Percentiles rank a stretch among this genome's conserved stretches.
Evolutionary conservation across 2,329 filamentous ascomycete genomes (phyloP).

Genomic region (Akanthomyces uredinophilus): DNA sequence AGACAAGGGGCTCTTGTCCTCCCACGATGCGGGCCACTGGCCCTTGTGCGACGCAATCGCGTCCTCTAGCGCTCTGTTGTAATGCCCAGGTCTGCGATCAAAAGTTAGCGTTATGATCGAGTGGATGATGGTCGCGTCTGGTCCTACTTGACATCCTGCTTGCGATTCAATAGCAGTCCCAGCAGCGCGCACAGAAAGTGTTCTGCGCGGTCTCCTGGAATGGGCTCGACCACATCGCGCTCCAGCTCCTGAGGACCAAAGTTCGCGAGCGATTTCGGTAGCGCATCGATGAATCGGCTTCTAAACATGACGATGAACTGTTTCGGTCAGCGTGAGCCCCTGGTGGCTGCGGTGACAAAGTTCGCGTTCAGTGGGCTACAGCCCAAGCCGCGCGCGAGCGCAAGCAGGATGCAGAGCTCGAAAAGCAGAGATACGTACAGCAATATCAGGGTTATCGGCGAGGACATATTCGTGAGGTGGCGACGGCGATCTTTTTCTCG

Average conservation of each 20-base stretch:
- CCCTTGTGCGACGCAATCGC: conserved; percentile 76
- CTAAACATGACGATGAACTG: conserved; percentile 99
- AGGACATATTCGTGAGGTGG: conserved; percentile 86
- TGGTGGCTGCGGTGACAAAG: conserved; percentile 18
- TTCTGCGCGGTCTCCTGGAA: conserved; percentile 81
- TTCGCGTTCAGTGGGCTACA: conserved; percentile 32
- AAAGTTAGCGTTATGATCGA: neutral
- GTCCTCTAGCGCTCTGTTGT: conserved; percentile 89
- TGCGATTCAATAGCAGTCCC: conserved; percentile 85
- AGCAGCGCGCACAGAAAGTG: conserved; percentile 84
- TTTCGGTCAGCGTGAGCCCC: conserved; percentile 28
- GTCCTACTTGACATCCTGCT: conserved; percentile 95
- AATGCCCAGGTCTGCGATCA: conserved; percentile 71
- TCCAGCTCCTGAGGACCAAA: conserved; percentile 96
- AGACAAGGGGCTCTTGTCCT: conserved; percentile 73
- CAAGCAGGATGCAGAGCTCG: neutral
- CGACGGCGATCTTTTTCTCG: conserved; percentile 76
- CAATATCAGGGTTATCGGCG: conserved; percentile 86
- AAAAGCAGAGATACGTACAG: conserved; percentile 57
- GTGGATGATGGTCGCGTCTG: neutral
- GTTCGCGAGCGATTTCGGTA: conserved; percentile 80
- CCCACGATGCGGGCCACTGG: conserved; percentile 87
- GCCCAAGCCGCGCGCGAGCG: neutral
- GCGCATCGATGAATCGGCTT: conserved; percentile 83
- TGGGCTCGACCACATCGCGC: conserved; percentile 69